Conservation (phyloP, 2,329 filamentous ascomycete species). For the Diaporthe sp. region DNA sequence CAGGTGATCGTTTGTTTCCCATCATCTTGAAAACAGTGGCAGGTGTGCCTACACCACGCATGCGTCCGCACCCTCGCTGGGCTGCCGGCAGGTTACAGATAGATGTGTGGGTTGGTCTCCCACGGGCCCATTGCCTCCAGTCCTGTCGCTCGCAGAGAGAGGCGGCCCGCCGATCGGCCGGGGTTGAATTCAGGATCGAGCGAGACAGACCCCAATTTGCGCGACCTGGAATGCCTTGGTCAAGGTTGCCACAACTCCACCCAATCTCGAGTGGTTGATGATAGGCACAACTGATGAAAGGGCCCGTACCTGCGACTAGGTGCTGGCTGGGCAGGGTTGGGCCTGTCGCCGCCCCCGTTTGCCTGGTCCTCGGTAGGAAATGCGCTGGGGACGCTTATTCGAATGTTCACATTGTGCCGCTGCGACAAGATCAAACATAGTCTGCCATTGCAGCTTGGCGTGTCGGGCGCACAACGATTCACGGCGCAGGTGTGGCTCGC, state of each 20-base stretch:
- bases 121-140: slow-evolving; percentile 16
- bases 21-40: slow-evolving; percentile 17
- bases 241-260: slow-evolving; percentile 40
- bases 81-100: slow-evolving; percentile 12
- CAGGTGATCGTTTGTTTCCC: slow-evolving; percentile 28
- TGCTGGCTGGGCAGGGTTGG: background rate
- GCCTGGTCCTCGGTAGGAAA: background rate
- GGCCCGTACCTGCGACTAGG: background rate
- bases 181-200: slow-evolving; percentile 32
- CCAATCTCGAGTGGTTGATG: slow-evolving; percentile 36
- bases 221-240: slow-evolving; percentile 38
- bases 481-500: slow-evolving; percentile 24
- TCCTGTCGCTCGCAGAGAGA: slow-evolving; percentile 9
- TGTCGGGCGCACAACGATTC: slow-evolving; percentile 26
- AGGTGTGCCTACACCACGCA: slow-evolving; percentile 4
- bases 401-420: slow-evolving; percentile 20
- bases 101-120: slow-evolving; percentile 14
- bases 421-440: slow-evolving; percentile 24
- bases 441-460: slow-evolving; percentile 17
- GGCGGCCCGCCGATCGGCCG: slow-evolving; percentile 32
- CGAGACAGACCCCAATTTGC: slow-evolving; percentile 40
- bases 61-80: background rate
- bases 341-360: slow-evolving; percentile 29
- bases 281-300: slow-evolving; percentile 24
- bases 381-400: slow-evolving; percentile 11